Evolutionary conservation across 768 basidiomycete species (phyloP).

Genomic region (Termitomyces heimii): DNA sequence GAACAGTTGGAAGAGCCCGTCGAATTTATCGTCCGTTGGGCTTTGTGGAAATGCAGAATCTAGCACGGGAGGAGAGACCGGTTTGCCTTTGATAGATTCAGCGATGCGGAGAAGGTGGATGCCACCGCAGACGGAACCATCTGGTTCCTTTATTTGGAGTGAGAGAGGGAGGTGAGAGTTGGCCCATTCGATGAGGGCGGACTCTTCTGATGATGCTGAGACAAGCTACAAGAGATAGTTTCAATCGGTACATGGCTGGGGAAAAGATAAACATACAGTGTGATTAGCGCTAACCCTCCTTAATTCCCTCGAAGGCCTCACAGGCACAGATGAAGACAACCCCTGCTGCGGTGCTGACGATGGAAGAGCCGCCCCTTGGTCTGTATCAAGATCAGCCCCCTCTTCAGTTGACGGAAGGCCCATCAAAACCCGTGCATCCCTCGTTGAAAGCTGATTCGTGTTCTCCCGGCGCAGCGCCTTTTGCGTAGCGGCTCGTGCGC

Average conservation of each 20-base stretch:
- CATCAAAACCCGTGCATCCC: conserved; percentile 77
- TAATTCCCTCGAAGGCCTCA: conserved; percentile 63
- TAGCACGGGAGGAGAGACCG: conserved; percentile 64
- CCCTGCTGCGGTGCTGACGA: conserved; percentile 2
- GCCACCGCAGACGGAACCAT: conserved; percentile 51
- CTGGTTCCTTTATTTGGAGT: conserved; percentile 48
- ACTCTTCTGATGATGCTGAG: conserved; percentile 26
- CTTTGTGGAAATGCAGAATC: conserved; percentile 73
- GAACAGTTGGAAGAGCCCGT: conserved; percentile 84
- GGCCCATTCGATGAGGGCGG: conserved; percentile 77
- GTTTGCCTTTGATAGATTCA: conserved; percentile 67
- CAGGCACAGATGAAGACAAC: conserved; percentile 34
- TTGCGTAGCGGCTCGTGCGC: conserved; percentile 82
- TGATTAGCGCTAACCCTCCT: conserved; percentile 34
- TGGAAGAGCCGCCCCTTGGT: conserved; percentile 9
- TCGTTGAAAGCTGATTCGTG: conserved; percentile 71
- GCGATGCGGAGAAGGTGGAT: conserved; percentile 80
- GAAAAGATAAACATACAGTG: conserved; percentile 17
- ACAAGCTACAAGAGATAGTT: conserved; percentile 2
- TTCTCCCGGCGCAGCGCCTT: conserved; percentile 82
- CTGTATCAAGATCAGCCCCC: conserved; percentile 34
- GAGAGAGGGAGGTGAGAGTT: conserved; percentile 73
- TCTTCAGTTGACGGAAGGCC: conserved; percentile 36
- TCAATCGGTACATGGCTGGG: conserved; percentile 3
- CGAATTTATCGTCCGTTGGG: conserved; percentile 71